These are phyloP conservation scores for Mycena vulgaris DNA, from an alignment of 768 basidiomycete species.

Conservation along the genomic window DNA sequence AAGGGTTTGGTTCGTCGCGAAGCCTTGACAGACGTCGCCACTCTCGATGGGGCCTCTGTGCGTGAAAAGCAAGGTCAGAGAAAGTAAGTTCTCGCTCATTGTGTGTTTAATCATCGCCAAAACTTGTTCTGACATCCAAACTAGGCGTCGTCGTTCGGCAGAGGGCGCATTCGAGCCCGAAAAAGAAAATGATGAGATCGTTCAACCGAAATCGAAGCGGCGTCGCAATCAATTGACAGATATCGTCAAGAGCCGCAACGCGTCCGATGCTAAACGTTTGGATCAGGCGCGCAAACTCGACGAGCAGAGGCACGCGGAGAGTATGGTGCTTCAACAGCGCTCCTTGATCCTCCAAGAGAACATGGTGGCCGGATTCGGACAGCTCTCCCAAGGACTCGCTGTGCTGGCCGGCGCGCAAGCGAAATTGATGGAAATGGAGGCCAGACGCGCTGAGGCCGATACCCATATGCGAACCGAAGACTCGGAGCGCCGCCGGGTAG, in stretches of 20 bases:
- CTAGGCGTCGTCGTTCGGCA: not conserved
- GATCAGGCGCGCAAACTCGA: slow-evolving; percentile 18
- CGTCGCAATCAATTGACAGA: slow-evolving; percentile 19
- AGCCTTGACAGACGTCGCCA: slow-evolving; percentile 13
- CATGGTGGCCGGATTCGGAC: not conserved
- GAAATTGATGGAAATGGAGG: no score
- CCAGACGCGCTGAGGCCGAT: not conserved
- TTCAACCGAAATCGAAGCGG: slow-evolving; percentile 8
- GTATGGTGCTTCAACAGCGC: not conserved
- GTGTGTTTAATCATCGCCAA: not conserved
- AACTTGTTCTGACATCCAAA: not conserved
- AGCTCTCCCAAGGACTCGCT: not conserved
- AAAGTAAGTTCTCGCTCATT: slow-evolving; percentile 16
- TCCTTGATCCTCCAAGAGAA: not conserved
- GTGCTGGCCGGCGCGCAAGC: not conserved
- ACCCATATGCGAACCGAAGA: not conserved
- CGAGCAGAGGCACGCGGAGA: slow-evolving; percentile 19
- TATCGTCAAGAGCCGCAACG: slow-evolving; percentile 16
- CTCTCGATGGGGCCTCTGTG: slow-evolving; percentile 17
- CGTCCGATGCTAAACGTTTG: slow-evolving; percentile 12
- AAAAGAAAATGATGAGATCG: slow-evolving; percentile 19
- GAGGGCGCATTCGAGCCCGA: not conserved
- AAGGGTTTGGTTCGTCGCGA: slow-evolving; percentile 22
- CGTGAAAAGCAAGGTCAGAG: slow-evolving; percentile 33
- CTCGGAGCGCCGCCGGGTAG: not conserved